phyloP scores from a whole-genome alignment of 176 grass and related monocot species.

The Themeda triandra region DNA sequence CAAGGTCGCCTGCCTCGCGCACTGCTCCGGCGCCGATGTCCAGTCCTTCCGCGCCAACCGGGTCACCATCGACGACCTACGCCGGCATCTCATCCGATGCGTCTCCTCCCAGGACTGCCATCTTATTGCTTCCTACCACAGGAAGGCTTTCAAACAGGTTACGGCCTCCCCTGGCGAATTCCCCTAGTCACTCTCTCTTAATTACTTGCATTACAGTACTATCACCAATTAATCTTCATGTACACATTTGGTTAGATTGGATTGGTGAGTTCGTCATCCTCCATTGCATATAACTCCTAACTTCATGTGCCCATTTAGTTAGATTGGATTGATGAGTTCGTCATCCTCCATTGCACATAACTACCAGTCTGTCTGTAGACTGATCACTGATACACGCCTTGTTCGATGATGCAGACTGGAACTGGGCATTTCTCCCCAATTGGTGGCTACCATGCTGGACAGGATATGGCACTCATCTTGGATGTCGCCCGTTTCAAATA shows the following conservation, averaged over 20 bases:
- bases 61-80: slow-evolving; percentile 60
- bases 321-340: not conserved
- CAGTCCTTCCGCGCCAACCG: slow-evolving; percentile 63
- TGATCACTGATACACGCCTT: not conserved
- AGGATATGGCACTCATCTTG: slow-evolving; percentile 89
- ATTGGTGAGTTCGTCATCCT: not conserved
- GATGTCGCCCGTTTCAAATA: slow-evolving; percentile 98
- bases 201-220: not conserved
- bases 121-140: slow-evolving; percentile 74
- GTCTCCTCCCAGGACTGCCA: slow-evolving; percentile 71
- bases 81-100: slow-evolving; percentile 50
- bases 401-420: slow-evolving; percentile 57
- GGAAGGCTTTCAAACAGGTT: slow-evolving; percentile 47
- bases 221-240: not conserved
- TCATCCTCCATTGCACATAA: not conserved
- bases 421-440: slow-evolving; percentile 95
- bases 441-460: slow-evolving; percentile 73
- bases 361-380: not conserved
- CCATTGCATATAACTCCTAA: not conserved
- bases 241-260: not conserved
- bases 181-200: not conserved
- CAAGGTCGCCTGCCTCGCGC: slow-evolving; percentile 89
- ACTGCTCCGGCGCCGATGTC: slow-evolving; percentile 78
- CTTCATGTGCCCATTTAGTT: not conserved
- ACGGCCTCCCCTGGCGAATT: not conserved